Percentiles rank a stretch among this genome's conserved stretches.
Evolutionary conservation across 495 filamentous ascomycete genomes (phyloP).

Genomic region (Daldinia concentrica): DNA sequence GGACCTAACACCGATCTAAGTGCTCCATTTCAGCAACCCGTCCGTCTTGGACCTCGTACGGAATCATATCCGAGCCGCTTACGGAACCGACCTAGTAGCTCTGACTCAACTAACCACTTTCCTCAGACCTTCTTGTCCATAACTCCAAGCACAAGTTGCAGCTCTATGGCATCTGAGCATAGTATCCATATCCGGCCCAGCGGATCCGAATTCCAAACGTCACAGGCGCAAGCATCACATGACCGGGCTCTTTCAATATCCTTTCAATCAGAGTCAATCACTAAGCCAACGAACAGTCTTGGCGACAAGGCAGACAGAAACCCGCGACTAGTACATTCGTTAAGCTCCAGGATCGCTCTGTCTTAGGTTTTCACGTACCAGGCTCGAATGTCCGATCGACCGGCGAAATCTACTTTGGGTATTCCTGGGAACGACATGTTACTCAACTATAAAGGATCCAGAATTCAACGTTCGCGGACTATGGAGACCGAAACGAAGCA

Average conservation of each 20-base stretch:
- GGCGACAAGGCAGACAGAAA: background rate
- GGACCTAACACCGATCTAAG: background rate
- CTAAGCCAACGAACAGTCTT: background rate
- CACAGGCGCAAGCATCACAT: too few species aligned
- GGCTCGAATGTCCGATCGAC: slow-evolving; percentile 7
- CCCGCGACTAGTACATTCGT: background rate
- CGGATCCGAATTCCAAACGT: too few species aligned
- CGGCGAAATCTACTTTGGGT: background rate
- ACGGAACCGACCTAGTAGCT: background rate
- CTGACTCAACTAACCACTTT: background rate
- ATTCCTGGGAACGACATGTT: background rate
- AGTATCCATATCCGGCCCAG: too few species aligned
- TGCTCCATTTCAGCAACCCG: slow-evolving; percentile 13
- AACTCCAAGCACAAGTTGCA: background rate
- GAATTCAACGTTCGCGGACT: background rate
- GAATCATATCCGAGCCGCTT: slow-evolving; percentile 1
- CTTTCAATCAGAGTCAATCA: background rate
- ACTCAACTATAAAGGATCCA: background rate
- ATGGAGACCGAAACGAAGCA: background rate
- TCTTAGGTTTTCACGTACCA: slow-evolving; percentile 24
- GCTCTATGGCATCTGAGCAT: background rate
- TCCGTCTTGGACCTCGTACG: background rate
- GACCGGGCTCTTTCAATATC: too few species aligned
- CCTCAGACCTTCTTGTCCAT: background rate
- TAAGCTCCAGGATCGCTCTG: slow-evolving; percentile 9